A percentile compares a stretch with the other conserved stretches of the same genome.
These are phyloP conservation scores for Aspergillus floridensis DNA, from an alignment of 2,329 filamentous ascomycete genomes.

Conservation along the genomic window DNA sequence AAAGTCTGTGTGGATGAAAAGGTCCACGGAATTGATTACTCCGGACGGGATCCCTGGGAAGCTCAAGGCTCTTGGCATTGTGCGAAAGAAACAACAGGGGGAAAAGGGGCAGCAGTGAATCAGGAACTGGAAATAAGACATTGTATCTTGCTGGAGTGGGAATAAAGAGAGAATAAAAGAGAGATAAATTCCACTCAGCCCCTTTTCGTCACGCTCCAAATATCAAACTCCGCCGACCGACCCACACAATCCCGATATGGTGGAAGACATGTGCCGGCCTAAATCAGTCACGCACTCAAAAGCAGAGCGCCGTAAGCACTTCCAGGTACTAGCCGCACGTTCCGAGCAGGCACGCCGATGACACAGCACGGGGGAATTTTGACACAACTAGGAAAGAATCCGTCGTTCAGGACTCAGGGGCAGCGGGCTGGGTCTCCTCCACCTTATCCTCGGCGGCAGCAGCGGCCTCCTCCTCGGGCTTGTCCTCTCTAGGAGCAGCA, in stretches of 20 bases:
- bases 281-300: constrained; percentile 38
- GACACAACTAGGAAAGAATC: constrained; percentile 28
- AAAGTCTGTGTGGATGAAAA: not conserved
- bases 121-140: constrained; percentile 31
- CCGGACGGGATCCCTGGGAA: constrained; percentile 15
- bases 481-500: constrained; percentile 61
- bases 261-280: constrained; percentile 37
- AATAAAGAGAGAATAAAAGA: constrained; percentile 42
- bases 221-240: constrained; percentile 45
- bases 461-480: constrained; percentile 50
- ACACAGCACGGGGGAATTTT: constrained; percentile 23
- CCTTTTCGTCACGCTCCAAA: constrained; percentile 42
- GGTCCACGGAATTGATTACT: constrained; percentile 15
- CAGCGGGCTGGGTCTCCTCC: constrained; percentile 38
- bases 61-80: constrained; percentile 12
- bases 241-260: constrained; percentile 36
- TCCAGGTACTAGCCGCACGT: constrained; percentile 36
- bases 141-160: constrained; percentile 41
- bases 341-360: constrained; percentile 30
- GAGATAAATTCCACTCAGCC: constrained; percentile 43
- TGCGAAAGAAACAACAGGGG: constrained; percentile 13
- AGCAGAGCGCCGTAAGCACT: constrained; percentile 36
- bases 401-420: constrained; percentile 34
- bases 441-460: constrained; percentile 46
- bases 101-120: constrained; percentile 24